Base-by-base conservation (phyloP, 2,329 filamentous ascomycete genomes). In the Ophiostoma novo-ulmi region DNA sequence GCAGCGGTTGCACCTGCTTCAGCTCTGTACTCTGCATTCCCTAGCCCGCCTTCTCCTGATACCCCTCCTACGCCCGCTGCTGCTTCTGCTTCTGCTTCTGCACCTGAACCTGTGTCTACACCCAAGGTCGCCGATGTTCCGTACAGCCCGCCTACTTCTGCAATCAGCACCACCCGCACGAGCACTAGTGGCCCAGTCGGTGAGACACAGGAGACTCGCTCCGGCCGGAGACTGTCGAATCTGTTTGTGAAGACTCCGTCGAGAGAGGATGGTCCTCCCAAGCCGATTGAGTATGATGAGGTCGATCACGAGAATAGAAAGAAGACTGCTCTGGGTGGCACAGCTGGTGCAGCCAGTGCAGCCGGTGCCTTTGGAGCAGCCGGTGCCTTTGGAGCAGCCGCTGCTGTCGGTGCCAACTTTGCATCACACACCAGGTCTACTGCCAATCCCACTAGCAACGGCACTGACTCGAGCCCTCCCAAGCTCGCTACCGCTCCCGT, bases 351-450 rank as follows among this genome's bases (percentile, higher is more conserved):
- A 68, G 41, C 70, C 5, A 55, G 69, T 31, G 31, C 31, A 31
- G 31, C 31, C 31, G 31, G 31, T 31, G 31, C 31, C 31, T 31
- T 31, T 31, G 31, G 31, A 31, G 31, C 31, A 31, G 31, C 31
- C 31, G 31, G 31, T 3, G 3, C 31, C 31, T 31, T 31, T 31
- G 31, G 31, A 31, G 31, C 31, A 31, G 31, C 31, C 31, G 31
- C 31, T 31, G 63, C 64, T 17, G 70, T 73, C 22, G 70, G 71
- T 10, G 63, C 55, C 20, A 35, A 68, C 20, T 13, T 68, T 35
- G 41, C 36, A 8, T 58, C 61, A 8, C 35, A 22, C 10, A 13
- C 61, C 31, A 67, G 39, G 17, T 22, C 52, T 14, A 58, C 7
- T 13, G 11, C 1, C 20, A 65, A n/a, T 6, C 58, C 58, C n/a